A percentile compares a stretch with the other conserved stretches of the same genome.
Conservation (phyloP, 306 rosid species). For the Hylodesmum podocarpum region DNA sequence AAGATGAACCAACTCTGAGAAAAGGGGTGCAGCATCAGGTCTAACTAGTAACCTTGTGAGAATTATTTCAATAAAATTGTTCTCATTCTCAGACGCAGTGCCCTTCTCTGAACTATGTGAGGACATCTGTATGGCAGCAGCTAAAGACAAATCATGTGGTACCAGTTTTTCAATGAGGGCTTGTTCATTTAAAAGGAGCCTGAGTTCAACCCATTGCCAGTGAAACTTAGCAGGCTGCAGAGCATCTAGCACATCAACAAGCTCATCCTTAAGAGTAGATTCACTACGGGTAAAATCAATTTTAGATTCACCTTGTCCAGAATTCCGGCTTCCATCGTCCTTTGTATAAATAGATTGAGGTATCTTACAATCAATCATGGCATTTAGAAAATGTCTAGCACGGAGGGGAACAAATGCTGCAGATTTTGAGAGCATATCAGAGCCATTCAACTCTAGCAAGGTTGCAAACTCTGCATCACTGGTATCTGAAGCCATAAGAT, state of each 20-base stretch:
- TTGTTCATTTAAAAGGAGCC: slow-evolving; percentile 90
- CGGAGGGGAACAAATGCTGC: slow-evolving; percentile 90
- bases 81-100: slow-evolving; percentile 88
- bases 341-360: slow-evolving; percentile 43
- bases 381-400: slow-evolving; percentile 83
- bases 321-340: slow-evolving; percentile 54
- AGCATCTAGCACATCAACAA: slow-evolving; percentile 74
- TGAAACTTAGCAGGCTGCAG: slow-evolving; percentile 97
- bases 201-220: slow-evolving; percentile 98
- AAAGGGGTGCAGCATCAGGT: slow-evolving; percentile 97
- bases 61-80: slow-evolving; percentile 73
- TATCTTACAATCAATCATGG: slow-evolving; percentile 86
- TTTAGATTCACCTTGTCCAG: slow-evolving; percentile 65
- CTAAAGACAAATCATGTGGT: slow-evolving; percentile 57
- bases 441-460: slow-evolving; percentile 71
- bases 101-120: slow-evolving; percentile 75
- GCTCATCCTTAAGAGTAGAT: slow-evolving; percentile 75
- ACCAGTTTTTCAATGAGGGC: slow-evolving; percentile 76
- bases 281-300: slow-evolving; percentile 47
- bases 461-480: slow-evolving; percentile 85
- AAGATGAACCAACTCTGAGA: slow-evolving; percentile 83
- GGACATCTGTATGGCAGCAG: slow-evolving; percentile 72
- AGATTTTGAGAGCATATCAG: slow-evolving; percentile 64
- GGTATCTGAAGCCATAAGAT: slow-evolving; percentile 68
- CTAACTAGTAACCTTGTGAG: slow-evolving; percentile 87